phyloP scores from a whole-genome alignment of 1,139 yeast genomes.

The Wickerhamomyces sp. region DNA sequence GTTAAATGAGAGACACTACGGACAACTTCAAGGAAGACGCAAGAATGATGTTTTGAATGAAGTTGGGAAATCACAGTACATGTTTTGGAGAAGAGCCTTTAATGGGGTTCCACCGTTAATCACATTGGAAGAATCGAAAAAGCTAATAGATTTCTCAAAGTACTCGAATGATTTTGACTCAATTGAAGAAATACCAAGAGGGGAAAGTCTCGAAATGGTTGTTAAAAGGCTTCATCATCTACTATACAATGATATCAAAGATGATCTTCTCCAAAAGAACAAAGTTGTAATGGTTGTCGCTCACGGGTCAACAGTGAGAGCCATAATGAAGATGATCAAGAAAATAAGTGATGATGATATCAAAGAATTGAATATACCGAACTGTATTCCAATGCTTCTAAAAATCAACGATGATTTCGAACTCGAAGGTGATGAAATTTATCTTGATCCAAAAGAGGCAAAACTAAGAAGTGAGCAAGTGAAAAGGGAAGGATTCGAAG shows the following conservation, averaged over 20 bases:
- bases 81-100: constrained; percentile 63
- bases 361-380: constrained; percentile 65
- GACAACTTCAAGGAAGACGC: constrained; percentile 66
- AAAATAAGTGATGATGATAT: constrained; percentile 59
- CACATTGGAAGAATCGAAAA: constrained; percentile 26
- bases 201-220: constrained; percentile 69
- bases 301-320: constrained; percentile 74
- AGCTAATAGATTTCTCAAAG: constrained; percentile 38
- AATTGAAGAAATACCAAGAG: constrained; percentile 44
- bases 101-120: constrained; percentile 64
- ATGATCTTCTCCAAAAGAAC: constrained; percentile 32
- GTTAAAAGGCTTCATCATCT: constrained; percentile 58
- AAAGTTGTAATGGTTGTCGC: constrained; percentile 57
- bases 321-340: constrained; percentile 56
- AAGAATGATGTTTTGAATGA: constrained; percentile 48
- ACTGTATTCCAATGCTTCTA: constrained; percentile 67
- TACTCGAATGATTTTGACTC: constrained; percentile 30
- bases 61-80: constrained; percentile 57
- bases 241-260: constrained; percentile 40
- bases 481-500: constrained; percentile 50
- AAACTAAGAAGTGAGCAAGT: constrained; percentile 60
- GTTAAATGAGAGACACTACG: constrained; percentile 26
- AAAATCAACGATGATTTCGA: constrained; percentile 45
- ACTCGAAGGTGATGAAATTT: constrained; percentile 44
- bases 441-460: constrained; percentile 70